phyloP scores from a whole-genome alignment of 495 filamentous ascomycete species.

The Neurospora cerealis region DNA sequence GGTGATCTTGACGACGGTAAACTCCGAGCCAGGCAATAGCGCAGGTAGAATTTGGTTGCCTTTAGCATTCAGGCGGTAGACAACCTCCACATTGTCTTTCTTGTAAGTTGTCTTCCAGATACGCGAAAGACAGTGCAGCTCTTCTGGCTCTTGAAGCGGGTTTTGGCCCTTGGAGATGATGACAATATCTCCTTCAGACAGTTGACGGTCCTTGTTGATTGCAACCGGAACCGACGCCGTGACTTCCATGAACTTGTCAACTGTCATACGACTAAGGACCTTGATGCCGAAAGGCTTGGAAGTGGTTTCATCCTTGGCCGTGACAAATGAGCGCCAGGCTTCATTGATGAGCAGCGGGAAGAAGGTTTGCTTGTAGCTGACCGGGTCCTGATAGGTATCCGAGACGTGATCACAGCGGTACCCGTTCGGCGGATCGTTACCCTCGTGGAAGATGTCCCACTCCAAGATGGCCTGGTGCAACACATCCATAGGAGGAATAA shows the following conservation, averaged over 20 bases:
- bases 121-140: constrained; percentile 75
- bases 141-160: constrained; percentile 49
- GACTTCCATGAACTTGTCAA: constrained; percentile 89
- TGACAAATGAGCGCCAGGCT: constrained; percentile 90
- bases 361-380: constrained; percentile 80
- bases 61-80: constrained; percentile 65
- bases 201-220: constrained; percentile 57
- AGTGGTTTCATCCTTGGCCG: constrained; percentile 73
- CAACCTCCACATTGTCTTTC: constrained; percentile 65
- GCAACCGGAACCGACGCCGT: constrained; percentile 63
- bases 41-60: constrained; percentile 32
- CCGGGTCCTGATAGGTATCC: constrained; percentile 61
- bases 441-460: constrained; percentile 87
- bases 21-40: constrained; percentile 51
- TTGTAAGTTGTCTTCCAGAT: constrained; percentile 72
- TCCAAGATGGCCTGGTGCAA: constrained; percentile 77
- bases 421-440: constrained; percentile 69
- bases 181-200: constrained; percentile 82
- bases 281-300: constrained; percentile 76
- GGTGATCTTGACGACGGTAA: constrained; percentile 68
- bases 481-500: constrained; percentile 78
- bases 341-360: constrained; percentile 84
- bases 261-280: constrained; percentile 71
- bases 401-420: constrained; percentile 65
- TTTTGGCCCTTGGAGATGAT: constrained; percentile 64